These are phyloP conservation scores for Pythium periplocum DNA, from an alignment of 352 stramenopile genomes.

Conservation along the genomic window DNA sequence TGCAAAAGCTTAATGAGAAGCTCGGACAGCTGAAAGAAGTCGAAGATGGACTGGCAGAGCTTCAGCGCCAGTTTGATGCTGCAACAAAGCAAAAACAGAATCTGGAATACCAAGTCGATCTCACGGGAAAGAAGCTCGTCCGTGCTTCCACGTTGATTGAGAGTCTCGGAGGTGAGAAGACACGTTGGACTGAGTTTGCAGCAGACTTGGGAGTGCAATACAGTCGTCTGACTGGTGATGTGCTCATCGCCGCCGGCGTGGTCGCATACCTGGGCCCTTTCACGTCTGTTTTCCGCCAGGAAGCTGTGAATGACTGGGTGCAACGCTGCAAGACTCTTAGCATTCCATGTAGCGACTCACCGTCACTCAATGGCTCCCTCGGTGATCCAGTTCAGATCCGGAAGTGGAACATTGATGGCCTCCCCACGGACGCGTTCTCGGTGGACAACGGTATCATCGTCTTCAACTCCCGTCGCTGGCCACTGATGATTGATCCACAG, in stretches of 20 bases:
- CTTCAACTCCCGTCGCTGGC: slow-evolving; percentile 92
- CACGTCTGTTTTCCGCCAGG: slow-evolving; percentile 82
- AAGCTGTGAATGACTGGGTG: slow-evolving; percentile 79
- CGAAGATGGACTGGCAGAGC: slow-evolving; percentile 82
- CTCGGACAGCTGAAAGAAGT: slow-evolving; percentile 88
- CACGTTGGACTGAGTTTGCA: slow-evolving; percentile 88
- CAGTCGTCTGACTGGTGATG: slow-evolving; percentile 88
- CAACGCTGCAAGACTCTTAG: slow-evolving; percentile 61
- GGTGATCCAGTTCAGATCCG: slow-evolving; percentile 89
- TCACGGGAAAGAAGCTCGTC: slow-evolving; percentile 92
- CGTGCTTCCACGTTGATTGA: slow-evolving; percentile 91
- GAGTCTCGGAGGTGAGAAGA: slow-evolving; percentile 90
- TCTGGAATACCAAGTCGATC: slow-evolving; percentile 88
- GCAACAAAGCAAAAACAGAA: slow-evolving; percentile 90
- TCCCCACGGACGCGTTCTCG: slow-evolving; percentile 91
- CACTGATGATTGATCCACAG: slow-evolving; percentile 94
- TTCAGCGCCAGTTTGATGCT: slow-evolving; percentile 86
- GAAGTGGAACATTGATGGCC: slow-evolving; percentile 93
- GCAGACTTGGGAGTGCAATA: slow-evolving; percentile 78
- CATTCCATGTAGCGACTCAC: slow-evolving; percentile 83
- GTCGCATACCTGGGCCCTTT: slow-evolving; percentile 93
- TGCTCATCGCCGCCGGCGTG: slow-evolving; percentile 88
- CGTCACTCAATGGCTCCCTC: slow-evolving; percentile 83
- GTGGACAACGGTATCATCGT: slow-evolving; percentile 95
- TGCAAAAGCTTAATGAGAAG: slow-evolving; percentile 89